Conservation (phyloP, 257 asterid genomes). For the Voacanga thouarsii region DNA sequence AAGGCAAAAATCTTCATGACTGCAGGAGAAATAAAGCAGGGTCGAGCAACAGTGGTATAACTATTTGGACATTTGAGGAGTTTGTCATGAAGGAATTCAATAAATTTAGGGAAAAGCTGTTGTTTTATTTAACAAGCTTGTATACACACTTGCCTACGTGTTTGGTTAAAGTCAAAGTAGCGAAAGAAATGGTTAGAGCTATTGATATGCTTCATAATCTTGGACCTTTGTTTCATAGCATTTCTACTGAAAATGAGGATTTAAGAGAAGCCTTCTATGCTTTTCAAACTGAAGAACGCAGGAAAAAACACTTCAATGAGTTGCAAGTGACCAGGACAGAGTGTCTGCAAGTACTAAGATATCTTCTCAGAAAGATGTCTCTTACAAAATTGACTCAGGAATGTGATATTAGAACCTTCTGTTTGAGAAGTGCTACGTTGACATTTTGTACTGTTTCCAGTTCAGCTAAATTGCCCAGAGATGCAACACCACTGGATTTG, state of each 20-base stretch:
- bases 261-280: conserved; percentile 28
- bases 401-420: conserved; percentile 24
- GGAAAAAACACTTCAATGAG: conserved; percentile 5
- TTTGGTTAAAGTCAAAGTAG: conserved; percentile 28
- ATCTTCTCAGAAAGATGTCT: conserved; percentile 18
- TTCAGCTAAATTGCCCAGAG: conserved; percentile 44
- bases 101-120: conserved; percentile 18
- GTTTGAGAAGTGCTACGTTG: conserved; percentile 41
- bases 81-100: conserved; percentile 35
- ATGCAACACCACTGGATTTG: conserved; percentile 31
- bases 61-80: conserved; percentile 45
- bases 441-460: conserved; percentile 68
- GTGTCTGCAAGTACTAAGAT: conserved; percentile 37
- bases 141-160: conserved; percentile 64
- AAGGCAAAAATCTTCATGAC: neutral
- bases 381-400: conserved; percentile 19
- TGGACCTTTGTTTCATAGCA: conserved; percentile 17
- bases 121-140: conserved; percentile 38
- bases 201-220: conserved; percentile 30
- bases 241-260: conserved; percentile 16
- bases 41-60: neutral
- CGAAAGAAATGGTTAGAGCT: conserved; percentile 32
- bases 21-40: conserved; percentile 4
- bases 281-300: conserved; percentile 11
- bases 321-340: conserved; percentile 22